Evolutionary conservation across 1,139 yeast species (phyloP), one percentile per base, ranked within the genome.

Genomic region (Arxiozyma heterogenica): DNA sequence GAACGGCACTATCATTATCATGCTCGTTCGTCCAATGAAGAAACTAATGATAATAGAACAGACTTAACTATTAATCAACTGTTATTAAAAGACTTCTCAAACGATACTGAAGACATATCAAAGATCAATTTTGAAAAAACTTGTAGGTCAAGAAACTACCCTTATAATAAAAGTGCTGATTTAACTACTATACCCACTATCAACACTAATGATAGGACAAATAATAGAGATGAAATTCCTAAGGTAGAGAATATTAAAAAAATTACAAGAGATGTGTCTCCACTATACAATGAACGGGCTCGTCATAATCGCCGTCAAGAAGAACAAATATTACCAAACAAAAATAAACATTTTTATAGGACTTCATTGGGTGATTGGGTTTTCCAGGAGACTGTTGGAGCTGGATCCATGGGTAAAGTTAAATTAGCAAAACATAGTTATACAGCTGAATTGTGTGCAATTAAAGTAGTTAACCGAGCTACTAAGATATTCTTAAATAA

Each of bases 381-480:
- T 64, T 90, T 93, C 63, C 79, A 89, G 58, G 89, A 89, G 68
- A 90, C 96, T 1, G 88, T 93, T 49, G 98, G 98, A 51, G 96
- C 98, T 4, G 98, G 98, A 2, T 88, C 96, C 1, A 93, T 93
- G 98, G 98, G 98, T 55, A 94, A 93, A 69, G 98, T 93, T 51
- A 93, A 93, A 70, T 75, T 93, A 49, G 98, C 98, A 2, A 84
- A 82, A 63, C 95, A 91, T 71, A 80, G 87, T 59, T 70, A 82
- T 47, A 88, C 96, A 0, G 80, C 80, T 54, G 96, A 89, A 66
- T 77, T 86, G 30, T 90, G 96, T 71, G 98, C 93, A 0, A 86
- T 86, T 25, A 86, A 86, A 65, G 86, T 86, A 55, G 90, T 86
- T 41, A 89, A 90, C 8, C 72, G 93, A 59, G 93, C 93, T 7